These are phyloP conservation scores for Termitomyces sp. DNA, from an alignment of 768 basidiomycete species.

Conservation along the genomic window DNA sequence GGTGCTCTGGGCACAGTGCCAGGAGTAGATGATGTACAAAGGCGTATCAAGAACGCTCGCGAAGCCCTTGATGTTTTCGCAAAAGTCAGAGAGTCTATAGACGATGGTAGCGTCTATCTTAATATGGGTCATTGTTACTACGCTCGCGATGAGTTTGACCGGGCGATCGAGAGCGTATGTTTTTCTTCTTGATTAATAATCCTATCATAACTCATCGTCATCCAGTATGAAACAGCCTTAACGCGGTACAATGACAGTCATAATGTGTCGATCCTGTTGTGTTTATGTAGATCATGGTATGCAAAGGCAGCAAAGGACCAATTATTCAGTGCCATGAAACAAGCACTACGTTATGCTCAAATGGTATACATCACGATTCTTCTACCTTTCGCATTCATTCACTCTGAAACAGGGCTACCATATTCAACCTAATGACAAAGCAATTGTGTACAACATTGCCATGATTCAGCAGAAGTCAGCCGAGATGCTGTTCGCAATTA, in stretches of 20 bases:
- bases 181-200: neutral
- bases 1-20: conserved; percentile 44
- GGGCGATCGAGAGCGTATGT: conserved; percentile 92
- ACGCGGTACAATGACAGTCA: conserved; percentile 69
- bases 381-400: conserved; percentile 1
- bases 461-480: conserved; percentile 98
- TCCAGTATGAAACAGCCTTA: conserved; percentile 89
- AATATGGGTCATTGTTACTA: conserved; percentile 98
- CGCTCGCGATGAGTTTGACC: conserved; percentile 87
- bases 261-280: conserved; percentile 73
- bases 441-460: conserved; percentile 90
- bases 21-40: conserved; percentile 56
- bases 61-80: conserved; percentile 89
- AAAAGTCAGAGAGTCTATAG: conserved; percentile 83
- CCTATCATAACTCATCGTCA: neutral
- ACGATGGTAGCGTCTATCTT: conserved; percentile 80
- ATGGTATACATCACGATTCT: conserved; percentile 38
- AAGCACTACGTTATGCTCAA: conserved; percentile 81
- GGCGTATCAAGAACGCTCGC: conserved; percentile 66
- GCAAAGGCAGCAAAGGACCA: conserved; percentile 90
- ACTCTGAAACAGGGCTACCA: conserved; percentile 64
- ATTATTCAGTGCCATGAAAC: conserved; percentile 74
- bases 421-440: conserved; percentile 83
- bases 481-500: conserved; percentile 77
- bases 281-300: conserved; percentile 91